Base-by-base conservation (phyloP, 176 grass and related monocot species). In the Rhipidocladum racemiflorum region DNA sequence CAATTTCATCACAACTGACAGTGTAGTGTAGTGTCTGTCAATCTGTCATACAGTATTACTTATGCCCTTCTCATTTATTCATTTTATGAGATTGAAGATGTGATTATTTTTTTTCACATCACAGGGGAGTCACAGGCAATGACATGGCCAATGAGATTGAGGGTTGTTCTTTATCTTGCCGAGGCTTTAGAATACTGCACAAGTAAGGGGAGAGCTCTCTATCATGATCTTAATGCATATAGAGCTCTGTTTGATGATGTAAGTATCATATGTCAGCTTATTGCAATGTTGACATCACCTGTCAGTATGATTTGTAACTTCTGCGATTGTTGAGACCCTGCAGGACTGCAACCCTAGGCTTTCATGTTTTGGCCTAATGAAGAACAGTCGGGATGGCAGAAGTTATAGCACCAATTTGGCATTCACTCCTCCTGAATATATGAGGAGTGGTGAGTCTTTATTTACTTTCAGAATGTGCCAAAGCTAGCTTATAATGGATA, bases 211-310 rank as follows among this genome's bases (percentile, higher is more conserved):
- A 68, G 86, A 21, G 76, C 77, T 17, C 65, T 91, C 21, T 91
- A 91, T 65, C 90, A 91, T 27, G 90, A 91, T 76, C 85, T 91
- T 71, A 91, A 91, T 57, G 90, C 90, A 3, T 91, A 91, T 21
- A 84, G 90, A 78, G 77, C 88, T n/a, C 46, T 91, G 24, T 91
- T 91, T 44, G 90, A 85, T 91, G 76, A 84, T 90, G 77, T 80
- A 62, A 80, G 77, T 76, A 76, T 49, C 23, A 61, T 42, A 42
- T 42, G 39, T 6, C 39, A 42, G 9, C 39, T 42, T 42, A 42
- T 42, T 42, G 39, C 8, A 42, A 42, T 42, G 39, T 42, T 8
- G 39, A 42, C 39, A 42, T 6, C 39, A 42, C 39, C 39, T 42
- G 39, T 42, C 39, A 42, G 7, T 42, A 42, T 42, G 39, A 42